Evolutionary conservation across 1,139 yeast species (phyloP), one percentile per base, ranked within the genome.

Genomic region (Groenewaldozyma auringiensis): DNA sequence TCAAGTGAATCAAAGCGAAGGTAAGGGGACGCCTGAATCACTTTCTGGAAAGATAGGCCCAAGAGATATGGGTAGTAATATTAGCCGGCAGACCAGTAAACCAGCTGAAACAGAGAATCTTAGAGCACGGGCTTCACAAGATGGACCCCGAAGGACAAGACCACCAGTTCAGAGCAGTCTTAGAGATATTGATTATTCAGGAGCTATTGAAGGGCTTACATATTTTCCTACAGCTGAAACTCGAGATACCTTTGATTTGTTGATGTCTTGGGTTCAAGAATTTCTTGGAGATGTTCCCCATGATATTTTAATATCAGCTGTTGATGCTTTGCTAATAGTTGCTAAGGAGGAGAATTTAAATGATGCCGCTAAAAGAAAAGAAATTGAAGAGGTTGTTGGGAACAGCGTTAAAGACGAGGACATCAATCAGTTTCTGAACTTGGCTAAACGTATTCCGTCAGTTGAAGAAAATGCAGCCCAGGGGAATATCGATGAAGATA

Each of bases 301-400:
- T 41, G 79, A 76, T 35, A 69, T 74, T 1, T 63, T 79, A 2
- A 54, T 73, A 3, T 71, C 76, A 21, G 79, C 71, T 1, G 78
- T 94, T 1, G 96, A 88, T 59, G 69, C 83, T 4, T 61, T 83
- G 0, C 62, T 88, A 37, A 81, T 77, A 50, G 64, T 74, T 0
- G 61, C 88, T 48, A 82, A 81, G 57, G 72, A 71, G 45, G 81
- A 72, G 1, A 50, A 47, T 4, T 47, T 59, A 48, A 74, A 66
- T 45, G 83, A 68, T 44, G 58, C 59, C 1, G 66, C 64, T 40
- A 70, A 68, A 51, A 69, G 68, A 47, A 54, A 56, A 36, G 63
- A 63, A 25, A 57, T 77, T 1, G 76, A 75, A 47, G 67, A 68
- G 4, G 69, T 81, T 4, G 58, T 88, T 20, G 82, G 72, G 9